Evolutionary conservation across 306 rosid genomes (phyloP).

Genomic region (Biancaea sappan): DNA sequence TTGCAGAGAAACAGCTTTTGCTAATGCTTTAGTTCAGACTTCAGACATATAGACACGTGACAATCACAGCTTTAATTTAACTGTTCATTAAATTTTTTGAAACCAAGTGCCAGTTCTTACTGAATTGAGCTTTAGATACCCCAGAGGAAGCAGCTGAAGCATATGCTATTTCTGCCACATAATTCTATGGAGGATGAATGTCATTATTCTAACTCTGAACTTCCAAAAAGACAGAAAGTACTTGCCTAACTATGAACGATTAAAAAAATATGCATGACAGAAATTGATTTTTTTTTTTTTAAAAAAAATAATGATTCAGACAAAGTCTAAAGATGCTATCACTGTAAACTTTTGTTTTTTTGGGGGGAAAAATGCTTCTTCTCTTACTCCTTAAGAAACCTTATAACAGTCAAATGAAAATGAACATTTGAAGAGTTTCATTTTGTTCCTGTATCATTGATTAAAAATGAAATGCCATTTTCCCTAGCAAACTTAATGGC

Average conservation of each 20-base stretch:
- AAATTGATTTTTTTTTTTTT: too few relatives aligned
- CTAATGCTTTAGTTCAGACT: conserved; percentile 29
- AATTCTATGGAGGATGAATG: conserved; percentile 41
- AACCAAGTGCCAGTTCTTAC: neutral
- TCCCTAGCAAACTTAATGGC: neutral
- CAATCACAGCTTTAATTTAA: conserved; percentile 22
- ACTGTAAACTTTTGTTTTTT: too few relatives aligned
- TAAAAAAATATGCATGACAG: neutral
- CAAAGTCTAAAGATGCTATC: neutral
- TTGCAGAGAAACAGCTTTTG: conserved; percentile 28
- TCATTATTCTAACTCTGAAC: neutral
- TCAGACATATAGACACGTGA: conserved; percentile 2
- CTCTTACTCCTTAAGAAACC: neutral
- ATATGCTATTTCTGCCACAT: conserved; percentile 59
- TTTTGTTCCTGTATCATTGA: neutral
- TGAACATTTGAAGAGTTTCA: neutral
- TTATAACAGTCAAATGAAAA: neutral
- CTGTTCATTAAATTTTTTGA: neutral
- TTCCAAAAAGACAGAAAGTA: too few relatives aligned
- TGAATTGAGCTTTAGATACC: too few relatives aligned
- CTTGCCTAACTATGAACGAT: neutral
- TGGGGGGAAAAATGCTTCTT: neutral
- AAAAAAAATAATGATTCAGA: neutral
- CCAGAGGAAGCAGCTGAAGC: conserved; percentile 64
- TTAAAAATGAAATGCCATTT: neutral